These are phyloP conservation scores for Venturia nashicola DNA, from an alignment of 2,329 filamentous ascomycete species.

Conservation along the genomic window DNA sequence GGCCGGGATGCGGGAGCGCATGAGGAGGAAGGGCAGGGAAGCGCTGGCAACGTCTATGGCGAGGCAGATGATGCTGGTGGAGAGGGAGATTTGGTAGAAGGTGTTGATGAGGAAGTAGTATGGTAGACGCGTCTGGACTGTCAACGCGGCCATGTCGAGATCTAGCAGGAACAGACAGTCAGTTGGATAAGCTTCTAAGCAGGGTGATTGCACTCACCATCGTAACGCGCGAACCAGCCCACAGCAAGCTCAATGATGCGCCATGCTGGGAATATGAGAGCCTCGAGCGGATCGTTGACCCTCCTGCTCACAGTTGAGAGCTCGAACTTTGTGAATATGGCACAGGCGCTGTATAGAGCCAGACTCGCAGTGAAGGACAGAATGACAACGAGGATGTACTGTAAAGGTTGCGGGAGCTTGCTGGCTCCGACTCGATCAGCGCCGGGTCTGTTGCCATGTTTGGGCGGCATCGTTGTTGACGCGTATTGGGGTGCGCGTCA, in stretches of 20 bases:
- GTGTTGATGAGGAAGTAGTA: constrained; percentile 61
- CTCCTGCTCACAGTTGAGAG: constrained; percentile 55
- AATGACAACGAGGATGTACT: constrained; percentile 4
- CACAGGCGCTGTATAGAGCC: not conserved
- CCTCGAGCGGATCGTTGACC: constrained; percentile 49
- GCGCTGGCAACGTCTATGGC: constrained; percentile 56
- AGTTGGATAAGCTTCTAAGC: not conserved
- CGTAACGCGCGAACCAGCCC: constrained; percentile 62
- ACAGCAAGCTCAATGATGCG: constrained; percentile 55
- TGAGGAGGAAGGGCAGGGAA: constrained; percentile 60
- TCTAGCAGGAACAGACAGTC: constrained; percentile 15
- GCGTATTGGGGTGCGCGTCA: not conserved
- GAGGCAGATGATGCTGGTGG: constrained; percentile 49
- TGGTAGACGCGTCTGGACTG: constrained; percentile 60
- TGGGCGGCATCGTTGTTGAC: not conserved
- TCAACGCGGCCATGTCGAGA: constrained; percentile 31
- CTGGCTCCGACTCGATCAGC: not conserved
- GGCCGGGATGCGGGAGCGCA: constrained; percentile 41
- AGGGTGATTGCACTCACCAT: constrained; percentile 39
- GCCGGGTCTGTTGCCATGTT: not conserved
- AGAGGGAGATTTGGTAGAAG: constrained; percentile 61
- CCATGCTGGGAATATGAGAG: constrained; percentile 41
- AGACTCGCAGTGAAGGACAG: constrained; percentile 6
- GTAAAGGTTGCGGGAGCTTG: not conserved
- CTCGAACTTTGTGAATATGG: constrained; percentile 31